Conservation (phyloP, 2,329 filamentous ascomycete genomes). For the Talaromyces sp. region DNA sequence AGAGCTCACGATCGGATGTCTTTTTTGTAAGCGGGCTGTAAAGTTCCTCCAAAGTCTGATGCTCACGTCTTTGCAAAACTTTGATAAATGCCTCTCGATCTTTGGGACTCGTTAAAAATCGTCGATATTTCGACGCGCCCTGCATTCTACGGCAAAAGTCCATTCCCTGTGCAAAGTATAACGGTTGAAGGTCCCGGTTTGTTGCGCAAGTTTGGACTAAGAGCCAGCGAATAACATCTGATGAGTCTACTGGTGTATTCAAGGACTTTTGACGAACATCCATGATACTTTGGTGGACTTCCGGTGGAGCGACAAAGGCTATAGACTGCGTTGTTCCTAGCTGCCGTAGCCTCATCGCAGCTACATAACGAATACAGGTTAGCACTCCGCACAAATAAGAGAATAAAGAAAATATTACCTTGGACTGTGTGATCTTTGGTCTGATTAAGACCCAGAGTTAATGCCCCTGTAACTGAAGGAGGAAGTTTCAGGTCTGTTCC, state of each 20-base stretch:
- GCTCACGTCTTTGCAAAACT: constrained; percentile 48
- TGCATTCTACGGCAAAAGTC: constrained; percentile 57
- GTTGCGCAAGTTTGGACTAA: constrained; percentile 58
- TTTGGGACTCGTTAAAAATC: constrained; percentile 32
- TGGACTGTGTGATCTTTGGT: constrained; percentile 60
- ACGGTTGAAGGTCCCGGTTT: constrained; percentile 54
- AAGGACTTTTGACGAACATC: constrained; percentile 36
- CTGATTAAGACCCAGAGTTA: constrained; percentile 53
- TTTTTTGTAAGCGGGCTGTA: constrained; percentile 39
- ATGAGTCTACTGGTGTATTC: constrained; percentile 35
- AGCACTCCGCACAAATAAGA: neutral
- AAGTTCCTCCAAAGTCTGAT: constrained; percentile 53
- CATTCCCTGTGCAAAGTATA: constrained; percentile 56
- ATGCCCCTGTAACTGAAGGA: constrained; percentile 39
- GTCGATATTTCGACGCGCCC: constrained; percentile 38
- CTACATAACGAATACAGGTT: constrained; percentile 27
- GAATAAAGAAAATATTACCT: constrained; percentile 33
- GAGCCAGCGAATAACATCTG: constrained; percentile 56
- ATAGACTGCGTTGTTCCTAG: constrained; percentile 54
- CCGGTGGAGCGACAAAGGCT: constrained; percentile 50
- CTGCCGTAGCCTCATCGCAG: constrained; percentile 61
- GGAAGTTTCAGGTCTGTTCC: constrained; percentile 58
- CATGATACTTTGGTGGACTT: constrained; percentile 58
- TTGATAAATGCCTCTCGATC: constrained; percentile 39
- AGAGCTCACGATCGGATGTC: constrained; percentile 11